Evolutionary conservation across 352 stramenopile species (phyloP).

Genomic region (Thraustochytrium sp.): DNA sequence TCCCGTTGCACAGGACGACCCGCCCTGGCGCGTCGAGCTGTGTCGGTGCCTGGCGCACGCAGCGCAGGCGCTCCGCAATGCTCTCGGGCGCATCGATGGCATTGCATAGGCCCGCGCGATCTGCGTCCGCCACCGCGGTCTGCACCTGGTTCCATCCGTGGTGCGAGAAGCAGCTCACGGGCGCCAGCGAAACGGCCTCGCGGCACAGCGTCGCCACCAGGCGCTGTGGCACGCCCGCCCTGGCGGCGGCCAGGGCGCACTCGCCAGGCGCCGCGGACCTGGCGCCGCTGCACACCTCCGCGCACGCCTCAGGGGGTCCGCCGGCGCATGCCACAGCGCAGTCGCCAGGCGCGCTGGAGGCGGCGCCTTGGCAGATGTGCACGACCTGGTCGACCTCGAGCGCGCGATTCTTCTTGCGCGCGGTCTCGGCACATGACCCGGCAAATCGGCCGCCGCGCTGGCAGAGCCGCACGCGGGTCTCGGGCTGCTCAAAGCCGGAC

Average conservation of each 20-base stretch:
- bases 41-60: background rate
- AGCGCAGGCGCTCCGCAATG: background rate
- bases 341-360: background rate
- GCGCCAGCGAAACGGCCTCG: background rate
- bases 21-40: background rate
- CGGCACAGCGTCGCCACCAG: background rate
- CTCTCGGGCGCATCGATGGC: background rate
- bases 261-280: background rate
- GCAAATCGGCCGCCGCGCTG: background rate
- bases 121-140: background rate
- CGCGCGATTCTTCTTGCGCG: background rate
- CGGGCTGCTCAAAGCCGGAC: background rate
- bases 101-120: background rate
- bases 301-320: background rate
- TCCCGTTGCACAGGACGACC: slow-evolving; percentile 14
- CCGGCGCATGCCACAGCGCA: background rate
- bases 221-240: background rate
- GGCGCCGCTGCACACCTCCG: background rate
- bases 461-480: background rate
- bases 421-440: background rate
- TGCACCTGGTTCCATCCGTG: background rate
- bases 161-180: background rate
- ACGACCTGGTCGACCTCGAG: background rate
- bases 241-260: background rate
- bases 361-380: background rate